phyloP scores from a whole-genome alignment of 2,329 filamentous ascomycete species.

The Penicillium aurantiogriseum region DNA sequence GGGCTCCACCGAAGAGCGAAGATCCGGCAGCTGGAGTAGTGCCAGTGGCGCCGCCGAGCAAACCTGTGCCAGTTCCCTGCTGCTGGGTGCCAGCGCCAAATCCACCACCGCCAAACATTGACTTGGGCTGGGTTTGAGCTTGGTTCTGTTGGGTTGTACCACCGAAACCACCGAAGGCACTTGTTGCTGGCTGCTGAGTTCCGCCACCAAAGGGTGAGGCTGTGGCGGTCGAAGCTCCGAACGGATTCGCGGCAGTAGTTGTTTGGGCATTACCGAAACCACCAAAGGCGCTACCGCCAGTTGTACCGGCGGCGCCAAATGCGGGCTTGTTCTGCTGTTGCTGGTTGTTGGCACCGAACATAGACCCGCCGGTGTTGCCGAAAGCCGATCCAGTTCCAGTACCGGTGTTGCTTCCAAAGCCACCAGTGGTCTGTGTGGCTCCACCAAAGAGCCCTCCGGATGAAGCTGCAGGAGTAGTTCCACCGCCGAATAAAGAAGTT shows the following conservation, averaged over 20 bases:
- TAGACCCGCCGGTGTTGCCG: conserved; percentile 31
- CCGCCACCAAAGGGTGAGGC: conserved; percentile 45
- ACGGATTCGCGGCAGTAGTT: conserved; percentile 40
- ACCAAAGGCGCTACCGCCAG: conserved; percentile 36
- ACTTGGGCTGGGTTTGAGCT: conserved; percentile 36
- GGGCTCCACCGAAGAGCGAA: conserved; percentile 44
- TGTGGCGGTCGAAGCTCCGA: conserved; percentile 41
- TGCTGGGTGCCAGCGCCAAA: conserved; percentile 47
- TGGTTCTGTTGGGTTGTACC: conserved; percentile 39
- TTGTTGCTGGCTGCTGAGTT: conserved; percentile 33
- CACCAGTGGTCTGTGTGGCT: conserved; percentile 11
- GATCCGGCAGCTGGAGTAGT: conserved; percentile 34
- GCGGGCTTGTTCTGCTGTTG: conserved; percentile 38
- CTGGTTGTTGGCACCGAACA: conserved; percentile 45
- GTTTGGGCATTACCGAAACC: conserved; percentile 38
- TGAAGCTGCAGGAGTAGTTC: conserved; percentile 33
- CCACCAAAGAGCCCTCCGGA: conserved; percentile 10
- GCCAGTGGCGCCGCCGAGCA: conserved; percentile 42
- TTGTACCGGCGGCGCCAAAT: conserved; percentile 32
- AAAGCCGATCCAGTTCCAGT: conserved; percentile 30
- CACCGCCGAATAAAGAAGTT: conserved; percentile 41
- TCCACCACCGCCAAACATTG: conserved; percentile 36
- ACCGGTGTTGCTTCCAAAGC: conserved; percentile 24
- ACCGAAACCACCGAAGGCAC: conserved; percentile 47
- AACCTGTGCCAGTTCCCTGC: conserved; percentile 35